phyloP scores from a whole-genome alignment of 2,329 filamentous ascomycete genomes.

The Septoria linicola region DNA sequence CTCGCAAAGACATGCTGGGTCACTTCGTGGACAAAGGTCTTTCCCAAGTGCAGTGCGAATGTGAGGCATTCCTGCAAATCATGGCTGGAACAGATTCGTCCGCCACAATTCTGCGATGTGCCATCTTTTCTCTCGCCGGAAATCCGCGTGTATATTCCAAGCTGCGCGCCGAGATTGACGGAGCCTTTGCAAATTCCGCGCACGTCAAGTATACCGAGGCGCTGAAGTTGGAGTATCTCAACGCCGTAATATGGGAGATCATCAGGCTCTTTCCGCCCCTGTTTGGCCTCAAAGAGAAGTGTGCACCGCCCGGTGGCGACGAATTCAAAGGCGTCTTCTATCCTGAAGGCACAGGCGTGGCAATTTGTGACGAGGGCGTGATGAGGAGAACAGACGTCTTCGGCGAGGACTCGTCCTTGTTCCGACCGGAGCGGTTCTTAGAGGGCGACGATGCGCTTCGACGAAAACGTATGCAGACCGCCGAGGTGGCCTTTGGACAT shows the following conservation, averaged over 20 bases:
- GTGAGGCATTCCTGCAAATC: slow-evolving; percentile 44
- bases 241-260: slow-evolving; percentile 36
- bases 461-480: slow-evolving; percentile 42
- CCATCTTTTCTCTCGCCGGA: slow-evolving; percentile 50
- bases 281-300: slow-evolving; percentile 32
- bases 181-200: slow-evolving; percentile 22
- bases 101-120: slow-evolving; percentile 53
- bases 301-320: slow-evolving; percentile 31
- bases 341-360: slow-evolving; percentile 50
- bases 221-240: slow-evolving; percentile 34
- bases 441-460: slow-evolving; percentile 39
- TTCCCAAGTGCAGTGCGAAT: slow-evolving; percentile 40
- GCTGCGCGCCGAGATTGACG: slow-evolving; percentile 51
- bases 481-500: slow-evolving; percentile 49
- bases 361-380: slow-evolving; percentile 45
- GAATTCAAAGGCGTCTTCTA: slow-evolving; percentile 42
- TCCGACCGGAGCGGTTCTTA: slow-evolving; percentile 54
- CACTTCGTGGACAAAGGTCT: slow-evolving; percentile 49
- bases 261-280: slow-evolving; percentile 36
- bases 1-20: slow-evolving; percentile 52
- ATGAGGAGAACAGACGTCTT: slow-evolving; percentile 42
- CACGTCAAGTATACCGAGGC: slow-evolving; percentile 29
- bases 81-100: slow-evolving; percentile 58
- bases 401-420: slow-evolving; percentile 45
- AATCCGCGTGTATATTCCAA: slow-evolving; percentile 47